phyloP scores from a whole-genome alignment of 768 basidiomycete genomes.

The Leccinellum rugosiceps region DNA sequence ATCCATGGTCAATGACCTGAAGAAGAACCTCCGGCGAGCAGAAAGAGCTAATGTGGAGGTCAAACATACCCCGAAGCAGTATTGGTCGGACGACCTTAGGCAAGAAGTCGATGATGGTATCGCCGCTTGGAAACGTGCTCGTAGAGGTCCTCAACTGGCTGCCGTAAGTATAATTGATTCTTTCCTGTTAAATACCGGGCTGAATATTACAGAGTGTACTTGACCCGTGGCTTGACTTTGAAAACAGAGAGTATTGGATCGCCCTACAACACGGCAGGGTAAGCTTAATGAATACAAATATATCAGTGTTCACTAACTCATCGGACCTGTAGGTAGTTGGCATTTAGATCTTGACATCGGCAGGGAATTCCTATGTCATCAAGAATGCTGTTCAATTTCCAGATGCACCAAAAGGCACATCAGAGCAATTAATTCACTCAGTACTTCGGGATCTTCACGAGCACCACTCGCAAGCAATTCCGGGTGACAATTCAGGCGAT shows the following conservation, averaged over 20 bases:
- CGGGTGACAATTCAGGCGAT: neutral
- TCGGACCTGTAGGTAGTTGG: constrained; percentile 36
- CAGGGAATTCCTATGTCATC: constrained; percentile 47
- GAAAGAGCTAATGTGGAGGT: constrained; percentile 53
- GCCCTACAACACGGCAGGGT: constrained; percentile 35
- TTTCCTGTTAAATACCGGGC: neutral
- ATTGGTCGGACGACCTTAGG: constrained; percentile 44
- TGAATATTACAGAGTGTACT: constrained; percentile 37
- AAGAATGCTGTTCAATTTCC: constrained; percentile 58
- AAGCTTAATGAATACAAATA: neutral
- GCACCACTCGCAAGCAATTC: constrained; percentile 19
- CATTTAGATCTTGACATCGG: constrained; percentile 49
- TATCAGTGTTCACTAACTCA: neutral
- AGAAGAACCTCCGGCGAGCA: constrained; percentile 59
- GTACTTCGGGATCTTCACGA: constrained; percentile 42
- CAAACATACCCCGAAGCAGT: constrained; percentile 38
- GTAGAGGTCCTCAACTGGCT: constrained; percentile 57
- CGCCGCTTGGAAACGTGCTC: constrained; percentile 49
- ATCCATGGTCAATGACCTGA: constrained; percentile 51
- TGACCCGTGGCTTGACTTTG: constrained; percentile 52
- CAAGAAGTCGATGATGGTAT: constrained; percentile 50
- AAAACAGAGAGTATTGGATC: constrained; percentile 57
- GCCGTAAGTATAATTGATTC: constrained; percentile 29
- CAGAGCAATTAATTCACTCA: constrained; percentile 48
- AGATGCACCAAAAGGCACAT: constrained; percentile 50